These are phyloP conservation scores for Apiospora saccharicola DNA, from an alignment of 2,329 filamentous ascomycete species.

Conservation along the genomic window DNA sequence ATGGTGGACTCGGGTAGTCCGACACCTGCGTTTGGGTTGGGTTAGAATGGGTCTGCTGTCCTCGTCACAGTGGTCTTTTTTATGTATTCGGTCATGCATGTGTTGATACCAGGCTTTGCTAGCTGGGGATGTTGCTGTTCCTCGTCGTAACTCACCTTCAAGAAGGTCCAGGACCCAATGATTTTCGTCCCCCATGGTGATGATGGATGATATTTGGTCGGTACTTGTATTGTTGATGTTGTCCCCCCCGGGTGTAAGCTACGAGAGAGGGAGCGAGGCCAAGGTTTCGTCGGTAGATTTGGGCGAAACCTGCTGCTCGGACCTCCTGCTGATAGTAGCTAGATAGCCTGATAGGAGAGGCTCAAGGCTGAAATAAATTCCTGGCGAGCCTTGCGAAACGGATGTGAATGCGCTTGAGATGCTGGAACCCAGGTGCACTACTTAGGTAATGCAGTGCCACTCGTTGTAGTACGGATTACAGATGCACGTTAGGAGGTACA, in stretches of 20 bases:
- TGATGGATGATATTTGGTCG: constrained; percentile 13
- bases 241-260: neutral
- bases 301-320: constrained; percentile 9
- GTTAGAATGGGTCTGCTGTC: neutral
- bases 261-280: neutral
- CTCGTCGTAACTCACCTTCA: constrained; percentile 36
- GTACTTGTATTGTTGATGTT: neutral
- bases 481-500: neutral
- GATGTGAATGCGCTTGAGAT: neutral
- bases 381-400: neutral
- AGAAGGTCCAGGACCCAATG: constrained; percentile 39
- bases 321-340: neutral
- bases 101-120: neutral
- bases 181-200: constrained; percentile 29
- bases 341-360: constrained; percentile 5
- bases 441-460: constrained; percentile 20
- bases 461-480: neutral
- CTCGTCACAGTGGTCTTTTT: neutral
- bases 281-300: neutral
- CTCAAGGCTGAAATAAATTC: neutral
- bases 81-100: neutral
- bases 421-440: neutral
- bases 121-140: neutral
- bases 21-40: constrained; percentile 40
- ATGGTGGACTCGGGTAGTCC: constrained; percentile 53